Evolutionary conservation across 495 filamentous ascomycete species (phyloP).

Genomic region (Penicillium tannophilum): DNA sequence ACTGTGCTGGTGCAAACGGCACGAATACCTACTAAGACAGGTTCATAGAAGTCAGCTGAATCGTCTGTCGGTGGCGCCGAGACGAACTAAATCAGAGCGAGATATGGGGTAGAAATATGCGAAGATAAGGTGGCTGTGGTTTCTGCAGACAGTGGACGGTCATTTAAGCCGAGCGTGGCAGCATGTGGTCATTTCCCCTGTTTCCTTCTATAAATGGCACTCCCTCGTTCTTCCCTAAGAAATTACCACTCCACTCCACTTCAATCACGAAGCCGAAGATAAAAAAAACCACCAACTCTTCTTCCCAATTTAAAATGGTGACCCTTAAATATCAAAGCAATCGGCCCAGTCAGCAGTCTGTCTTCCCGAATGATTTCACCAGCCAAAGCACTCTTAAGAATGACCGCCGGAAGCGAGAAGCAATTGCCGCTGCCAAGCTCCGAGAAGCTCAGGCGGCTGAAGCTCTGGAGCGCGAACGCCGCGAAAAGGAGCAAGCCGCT

Average conservation of each 20-base stretch:
- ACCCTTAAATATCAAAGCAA: slow-evolving; percentile 1
- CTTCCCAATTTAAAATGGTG: background rate
- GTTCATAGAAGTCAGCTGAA: background rate
- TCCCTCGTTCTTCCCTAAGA: background rate
- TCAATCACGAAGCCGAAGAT: background rate
- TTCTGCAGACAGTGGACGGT: background rate
- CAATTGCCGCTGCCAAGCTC: background rate
- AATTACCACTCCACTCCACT: background rate
- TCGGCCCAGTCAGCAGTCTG: background rate
- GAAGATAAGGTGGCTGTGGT: slow-evolving; percentile 1
- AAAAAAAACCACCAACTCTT: too few relatives aligned
- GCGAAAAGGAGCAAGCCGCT: background rate
- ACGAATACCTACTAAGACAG: too few relatives aligned
- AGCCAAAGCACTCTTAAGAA: slow-evolving; percentile 1
- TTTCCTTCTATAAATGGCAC: background rate
- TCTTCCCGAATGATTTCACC: slow-evolving; percentile 4
- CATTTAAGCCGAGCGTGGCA: slow-evolving; percentile 1
- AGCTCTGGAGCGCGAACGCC: background rate
- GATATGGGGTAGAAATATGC: background rate
- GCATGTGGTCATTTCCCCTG: too few relatives aligned
- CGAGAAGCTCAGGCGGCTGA: background rate
- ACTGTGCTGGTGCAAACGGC: too few relatives aligned
- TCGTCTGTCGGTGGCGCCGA: background rate
- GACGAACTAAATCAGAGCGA: background rate
- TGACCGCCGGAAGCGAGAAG: background rate